These are phyloP conservation scores for Breviolum minutum DNA, from an alignment of 73 alveolate genomes.

Conservation along the genomic window DNA sequence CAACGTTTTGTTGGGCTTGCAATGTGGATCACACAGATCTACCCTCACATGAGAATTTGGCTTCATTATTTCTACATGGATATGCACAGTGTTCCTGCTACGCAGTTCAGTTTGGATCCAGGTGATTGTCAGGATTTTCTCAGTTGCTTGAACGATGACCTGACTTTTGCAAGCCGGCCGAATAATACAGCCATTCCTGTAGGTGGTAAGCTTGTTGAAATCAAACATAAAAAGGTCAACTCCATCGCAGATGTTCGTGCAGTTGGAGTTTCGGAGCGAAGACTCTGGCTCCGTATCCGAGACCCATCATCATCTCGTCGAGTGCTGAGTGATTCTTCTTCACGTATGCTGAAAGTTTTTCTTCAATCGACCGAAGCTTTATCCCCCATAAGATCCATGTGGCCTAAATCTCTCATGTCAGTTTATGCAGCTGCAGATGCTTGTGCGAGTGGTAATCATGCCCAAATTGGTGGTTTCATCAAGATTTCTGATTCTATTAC, in stretches of 20 bases:
- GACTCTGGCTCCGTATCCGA: neutral
- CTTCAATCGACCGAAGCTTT: neutral
- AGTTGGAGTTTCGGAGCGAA: neutral
- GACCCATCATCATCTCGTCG: neutral
- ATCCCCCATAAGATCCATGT: neutral
- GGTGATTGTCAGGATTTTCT: neutral
- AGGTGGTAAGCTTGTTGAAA: neutral
- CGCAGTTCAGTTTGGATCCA: neutral
- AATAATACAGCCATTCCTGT: neutral
- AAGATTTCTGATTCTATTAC: no score
- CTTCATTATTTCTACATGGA: neutral
- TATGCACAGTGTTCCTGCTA: neutral
- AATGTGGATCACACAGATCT: neutral
- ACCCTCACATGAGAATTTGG: neutral
- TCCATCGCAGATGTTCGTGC: neutral
- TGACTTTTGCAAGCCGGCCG: neutral
- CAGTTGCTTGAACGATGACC: neutral
- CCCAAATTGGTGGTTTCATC: neutral
- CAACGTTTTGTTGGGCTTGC: constrained; percentile 1
- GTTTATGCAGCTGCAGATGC: neutral
- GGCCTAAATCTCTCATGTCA: neutral
- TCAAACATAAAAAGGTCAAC: neutral
- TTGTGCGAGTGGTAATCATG: neutral
- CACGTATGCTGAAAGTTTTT: neutral
- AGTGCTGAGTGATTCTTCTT: neutral